Percentiles rank a stretch among this genome's conserved stretches.
These are phyloP conservation scores for Phoma sp. DNA, from an alignment of 2,329 filamentous ascomycete genomes.

Conservation along the genomic window DNA sequence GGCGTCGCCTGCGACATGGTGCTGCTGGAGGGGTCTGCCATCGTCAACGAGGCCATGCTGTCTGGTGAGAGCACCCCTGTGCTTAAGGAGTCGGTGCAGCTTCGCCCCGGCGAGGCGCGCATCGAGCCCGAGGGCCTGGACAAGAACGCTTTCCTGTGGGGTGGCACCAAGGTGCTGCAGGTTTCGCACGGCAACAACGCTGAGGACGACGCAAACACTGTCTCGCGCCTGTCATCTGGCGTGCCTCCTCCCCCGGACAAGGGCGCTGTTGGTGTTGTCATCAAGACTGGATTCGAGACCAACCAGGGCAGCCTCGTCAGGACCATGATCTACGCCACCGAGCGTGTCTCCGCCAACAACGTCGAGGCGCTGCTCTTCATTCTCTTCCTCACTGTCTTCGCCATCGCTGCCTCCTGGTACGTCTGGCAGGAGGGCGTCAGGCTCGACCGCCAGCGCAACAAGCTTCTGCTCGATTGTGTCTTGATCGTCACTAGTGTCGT, in stretches of 20 bases:
- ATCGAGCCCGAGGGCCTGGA: slow-evolving; percentile 91
- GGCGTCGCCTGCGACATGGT: slow-evolving; percentile 98
- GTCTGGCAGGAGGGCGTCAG: slow-evolving; percentile 97
- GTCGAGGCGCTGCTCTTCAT: slow-evolving; percentile 97
- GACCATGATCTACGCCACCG: slow-evolving; percentile 99
- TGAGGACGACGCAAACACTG: slow-evolving; percentile 65
- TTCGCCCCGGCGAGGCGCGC: slow-evolving; percentile 78
- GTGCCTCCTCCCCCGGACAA: slow-evolving; percentile 88
- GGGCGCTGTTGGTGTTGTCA: slow-evolving; percentile 89
- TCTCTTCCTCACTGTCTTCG: slow-evolving; percentile 93
- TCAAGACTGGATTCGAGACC: slow-evolving; percentile 98
- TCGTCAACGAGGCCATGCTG: slow-evolving; percentile 99
- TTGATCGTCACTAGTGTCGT: slow-evolving; percentile 98
- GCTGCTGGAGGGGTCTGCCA: slow-evolving; percentile 89
- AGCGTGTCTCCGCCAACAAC: slow-evolving; percentile 98
- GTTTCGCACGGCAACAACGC: slow-evolving; percentile 84
- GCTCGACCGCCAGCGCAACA: slow-evolving; percentile 94
- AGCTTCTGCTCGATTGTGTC: slow-evolving; percentile 94
- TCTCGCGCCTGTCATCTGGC: slow-evolving; percentile 73
- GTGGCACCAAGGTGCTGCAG: slow-evolving; percentile 96
- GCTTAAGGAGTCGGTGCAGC: slow-evolving; percentile 92
- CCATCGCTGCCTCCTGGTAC: slow-evolving; percentile 97
- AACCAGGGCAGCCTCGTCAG: slow-evolving; percentile 96
- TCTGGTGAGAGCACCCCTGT: slow-evolving; percentile 97
- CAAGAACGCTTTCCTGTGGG: slow-evolving; percentile 96